phyloP scores from a whole-genome alignment of 371 early-diverging fungal species.

The Zopfochytrium polystomum region DNA sequence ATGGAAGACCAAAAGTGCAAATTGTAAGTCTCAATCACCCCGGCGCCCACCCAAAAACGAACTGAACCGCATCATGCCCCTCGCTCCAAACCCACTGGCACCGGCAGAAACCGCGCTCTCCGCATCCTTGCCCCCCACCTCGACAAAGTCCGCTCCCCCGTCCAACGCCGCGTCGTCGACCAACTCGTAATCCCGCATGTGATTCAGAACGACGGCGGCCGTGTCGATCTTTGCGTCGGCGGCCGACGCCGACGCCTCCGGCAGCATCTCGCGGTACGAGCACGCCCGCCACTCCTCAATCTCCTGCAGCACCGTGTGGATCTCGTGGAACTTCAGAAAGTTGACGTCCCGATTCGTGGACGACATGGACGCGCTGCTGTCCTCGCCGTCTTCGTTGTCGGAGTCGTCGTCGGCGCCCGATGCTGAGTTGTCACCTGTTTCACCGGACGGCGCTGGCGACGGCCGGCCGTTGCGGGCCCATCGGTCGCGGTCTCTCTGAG shows the following conservation, averaged over 20 bases:
- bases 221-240: conserved; percentile 34
- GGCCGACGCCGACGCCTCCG: conserved; percentile 28
- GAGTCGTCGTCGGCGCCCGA: conserved; percentile 7
- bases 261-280: conserved; percentile 31
- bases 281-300: conserved; percentile 41
- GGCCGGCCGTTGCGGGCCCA: background rate
- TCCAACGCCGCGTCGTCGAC: conserved; percentile 32
- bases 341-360: too few relatives aligned
- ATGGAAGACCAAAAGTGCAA: too few relatives aligned
- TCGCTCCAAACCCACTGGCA: too few relatives aligned
- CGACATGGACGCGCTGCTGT: too few relatives aligned
- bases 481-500: too few relatives aligned
- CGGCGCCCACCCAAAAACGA: too few relatives aligned
- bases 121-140: too few relatives aligned
- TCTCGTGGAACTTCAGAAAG: conserved; percentile 45
- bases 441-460: background rate
- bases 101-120: too few relatives aligned
- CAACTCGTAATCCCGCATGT: conserved; percentile 36
- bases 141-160: too few relatives aligned
- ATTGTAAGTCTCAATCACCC: too few relatives aligned
- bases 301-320: conserved; percentile 44
- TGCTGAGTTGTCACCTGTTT: background rate
- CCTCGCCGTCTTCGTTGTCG: background rate
- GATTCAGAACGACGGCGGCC: conserved; percentile 37
- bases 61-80: too few relatives aligned